These are phyloP conservation scores for Alloteropsis semialata DNA, from an alignment of 176 grass and related monocot genomes.

Conservation along the genomic window DNA sequence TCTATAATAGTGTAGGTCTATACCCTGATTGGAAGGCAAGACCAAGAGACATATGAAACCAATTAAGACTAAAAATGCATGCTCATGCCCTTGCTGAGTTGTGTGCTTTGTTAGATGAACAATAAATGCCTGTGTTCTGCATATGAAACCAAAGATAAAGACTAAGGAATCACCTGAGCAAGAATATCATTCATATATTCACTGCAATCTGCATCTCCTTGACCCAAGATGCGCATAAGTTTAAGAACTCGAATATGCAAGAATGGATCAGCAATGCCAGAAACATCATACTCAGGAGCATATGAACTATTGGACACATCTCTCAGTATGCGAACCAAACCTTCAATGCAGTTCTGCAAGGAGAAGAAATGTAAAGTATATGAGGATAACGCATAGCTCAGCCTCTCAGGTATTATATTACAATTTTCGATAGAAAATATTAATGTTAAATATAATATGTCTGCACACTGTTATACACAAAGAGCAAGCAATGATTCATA, in stretches of 20 bases:
- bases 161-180: slow-evolving; percentile 74
- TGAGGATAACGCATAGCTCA: not conserved
- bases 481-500: not conserved
- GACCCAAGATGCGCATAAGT: slow-evolving; percentile 80
- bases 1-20: not conserved
- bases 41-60: not conserved
- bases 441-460: not conserved
- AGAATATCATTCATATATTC: slow-evolving; percentile 98
- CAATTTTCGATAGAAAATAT: not conserved
- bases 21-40: not conserved
- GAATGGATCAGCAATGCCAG: slow-evolving; percentile 93
- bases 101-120: slow-evolving; percentile 10
- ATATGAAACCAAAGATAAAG: not conserved
- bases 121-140: not conserved
- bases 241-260: slow-evolving; percentile 93
- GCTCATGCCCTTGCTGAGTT: not conserved
- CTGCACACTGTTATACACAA: not conserved
- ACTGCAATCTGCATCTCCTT: slow-evolving; percentile 88
- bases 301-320: slow-evolving; percentile 96
- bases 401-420: not conserved
- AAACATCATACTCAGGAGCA: slow-evolving; percentile 95
- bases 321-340: slow-evolving; percentile 79
- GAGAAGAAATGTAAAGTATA: slow-evolving; percentile 9
- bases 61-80: not conserved
- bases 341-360: slow-evolving; percentile 84